A percentile compares a stretch with the other conserved stretches of the same genome.
Evolutionary conservation across 192 early-diverging fungal species (phyloP).

Genomic region (Coemansia sp.): DNA sequence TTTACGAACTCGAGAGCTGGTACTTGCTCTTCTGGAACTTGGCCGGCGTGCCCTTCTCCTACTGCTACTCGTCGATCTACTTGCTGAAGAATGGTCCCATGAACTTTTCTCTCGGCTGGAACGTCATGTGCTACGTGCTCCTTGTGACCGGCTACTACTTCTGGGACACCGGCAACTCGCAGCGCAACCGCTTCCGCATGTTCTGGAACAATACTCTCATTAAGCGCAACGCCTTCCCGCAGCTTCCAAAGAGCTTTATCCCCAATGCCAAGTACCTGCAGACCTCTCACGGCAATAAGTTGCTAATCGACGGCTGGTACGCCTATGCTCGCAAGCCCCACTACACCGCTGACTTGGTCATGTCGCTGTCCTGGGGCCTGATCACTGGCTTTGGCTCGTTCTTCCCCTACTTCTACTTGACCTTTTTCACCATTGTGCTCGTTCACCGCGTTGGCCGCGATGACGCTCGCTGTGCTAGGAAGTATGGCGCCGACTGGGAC

Average conservation of each 20-base stretch:
- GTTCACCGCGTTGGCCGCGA: constrained; percentile 88
- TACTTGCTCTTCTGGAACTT: constrained; percentile 79
- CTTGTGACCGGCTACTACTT: constrained; percentile 70
- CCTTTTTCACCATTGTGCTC: constrained; percentile 90
- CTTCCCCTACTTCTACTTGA: constrained; percentile 92
- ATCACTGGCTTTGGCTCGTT: constrained; percentile 76
- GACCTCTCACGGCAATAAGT: constrained; percentile 77
- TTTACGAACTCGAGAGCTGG: constrained; percentile 63
- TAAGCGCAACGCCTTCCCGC: constrained; percentile 58
- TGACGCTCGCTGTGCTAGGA: constrained; percentile 82
- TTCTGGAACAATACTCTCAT: constrained; percentile 56
- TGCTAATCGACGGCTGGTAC: constrained; percentile 92
- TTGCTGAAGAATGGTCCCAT: constrained; percentile 70
- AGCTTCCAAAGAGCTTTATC: constrained; percentile 64
- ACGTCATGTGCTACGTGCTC: constrained; percentile 50
- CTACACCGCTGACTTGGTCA: constrained; percentile 93
- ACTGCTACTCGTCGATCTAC: constrained; percentile 85
- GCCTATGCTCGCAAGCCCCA: constrained; percentile 90
- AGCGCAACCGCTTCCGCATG: constrained; percentile 89
- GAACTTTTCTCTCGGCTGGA: constrained; percentile 58
- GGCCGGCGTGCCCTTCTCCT: constrained; percentile 91
- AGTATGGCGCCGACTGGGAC: constrained; percentile 96
- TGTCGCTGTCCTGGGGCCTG: constrained; percentile 91
- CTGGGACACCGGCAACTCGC: constrained; percentile 86
- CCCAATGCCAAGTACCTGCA: constrained; percentile 84